Base-by-base conservation (phyloP, 495 filamentous ascomycete genomes). In the Achaetomiella virescens region DNA sequence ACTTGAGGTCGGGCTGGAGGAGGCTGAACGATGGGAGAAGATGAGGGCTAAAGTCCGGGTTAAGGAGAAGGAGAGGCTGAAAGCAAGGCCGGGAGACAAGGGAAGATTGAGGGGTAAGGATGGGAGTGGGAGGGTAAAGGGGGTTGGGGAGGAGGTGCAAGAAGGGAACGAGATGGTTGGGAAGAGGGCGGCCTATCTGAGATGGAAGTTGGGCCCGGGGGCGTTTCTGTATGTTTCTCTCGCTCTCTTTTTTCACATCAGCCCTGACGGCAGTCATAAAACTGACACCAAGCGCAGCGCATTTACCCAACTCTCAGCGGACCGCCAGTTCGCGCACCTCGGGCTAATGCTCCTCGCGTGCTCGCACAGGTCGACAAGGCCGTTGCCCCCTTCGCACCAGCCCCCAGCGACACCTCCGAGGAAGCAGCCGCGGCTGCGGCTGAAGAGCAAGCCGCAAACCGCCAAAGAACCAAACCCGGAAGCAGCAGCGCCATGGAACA, bases 261-360 rank as follows among this genome's bases (percentile, higher is more conserved):
- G 63, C 43, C n/a, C n/a, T n/a, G n/a, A n/a, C 27, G 27, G 9
- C 4, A 9, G 27, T 31, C 27, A 31, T 5, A 31, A 57, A 10
- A 54, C 48, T 8, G 27, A 12, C 36, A 8, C 6, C 18, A n/a
- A 10, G 10, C 15, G 21, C 44, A 76, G 75, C 15, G 82, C 85
- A 0, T 92, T 95, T 64, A 82, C 81, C 8, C 84, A 83, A 24
- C 71, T 92, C 14, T 70, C 87, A 6, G 82, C 82, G 9, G 87
- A 90, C 69, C 79, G 74, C 36, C 86, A 88, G 57, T 90, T 87
- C 65, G 81, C 87, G n/a, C 72, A 86, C 1, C 76, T 93, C n/a
- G 89, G 89, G n/a, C 71, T 90, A 15, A 79, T 88, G 42, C 75
- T 95, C 6, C 46, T 91, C n/a, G 80, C 17, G 70, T 77, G 14